Evolutionary conservation across 305 asterid species (phyloP), one percentile per base, ranked within the genome.

Genomic region (Fraxinus baroniana): DNA sequence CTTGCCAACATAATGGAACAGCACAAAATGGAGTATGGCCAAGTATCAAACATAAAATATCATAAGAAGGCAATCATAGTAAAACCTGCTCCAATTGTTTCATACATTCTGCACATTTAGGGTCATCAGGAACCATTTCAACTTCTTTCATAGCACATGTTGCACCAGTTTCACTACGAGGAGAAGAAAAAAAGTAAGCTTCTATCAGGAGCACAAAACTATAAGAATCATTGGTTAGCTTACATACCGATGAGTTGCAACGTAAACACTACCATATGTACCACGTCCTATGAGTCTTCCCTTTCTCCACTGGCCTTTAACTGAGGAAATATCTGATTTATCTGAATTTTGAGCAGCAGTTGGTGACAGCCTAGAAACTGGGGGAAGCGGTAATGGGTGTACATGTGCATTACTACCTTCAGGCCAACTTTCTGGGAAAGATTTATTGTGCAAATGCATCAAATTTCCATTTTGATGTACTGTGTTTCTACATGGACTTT

Each of bases 111-210:
- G 66, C 81, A 68, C 89, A 84, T 86, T 90, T 93, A 22, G 98
- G 89, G 85, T 95, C 98, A 76, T 91, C 98, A 8, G 88, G 92
- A 76, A 94, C 74, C 72, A 92, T 78, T 81, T 93, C 94, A 74
- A 95, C 98, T 84, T 95, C 98, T 86, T 95, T 95, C 88, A 95
- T 76, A 3, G 98, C 98, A 66, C 98, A 93, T 2, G 93, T 86
- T 36, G 98, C 98, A 79, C 98, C 98, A 32, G 97, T 95, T 90
- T 93, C 94, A 76, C 98, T 95, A 93, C 77, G 70, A 86, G 55
- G 87, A 37, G 64, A 78, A 79, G 32, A 78, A 20, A n/a, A 41
- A 39, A 37, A 13, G 36, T 87, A 30, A 85, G 62, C 35, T 41
- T 46, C 18, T 35, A 68, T 17, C 46, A 77, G 74, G 30, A 78